Evolutionary conservation across 768 basidiomycete species (phyloP).

Genomic region (Calocera viscosa): DNA sequence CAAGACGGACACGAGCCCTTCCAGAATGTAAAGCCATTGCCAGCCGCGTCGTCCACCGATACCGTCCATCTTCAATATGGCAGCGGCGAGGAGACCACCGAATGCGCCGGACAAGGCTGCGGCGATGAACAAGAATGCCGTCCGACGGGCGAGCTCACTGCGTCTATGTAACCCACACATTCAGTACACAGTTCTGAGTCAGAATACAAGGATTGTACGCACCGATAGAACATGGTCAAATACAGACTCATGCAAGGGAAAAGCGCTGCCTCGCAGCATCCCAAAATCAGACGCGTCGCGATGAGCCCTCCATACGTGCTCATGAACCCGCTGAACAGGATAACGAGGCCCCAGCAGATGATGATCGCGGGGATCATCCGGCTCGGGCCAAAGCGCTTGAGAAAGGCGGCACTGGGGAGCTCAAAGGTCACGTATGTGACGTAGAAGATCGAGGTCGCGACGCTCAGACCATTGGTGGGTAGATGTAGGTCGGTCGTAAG

Average conservation of each 20-base stretch:
- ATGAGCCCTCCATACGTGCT: slow-evolving; percentile 11
- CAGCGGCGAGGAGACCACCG: background rate
- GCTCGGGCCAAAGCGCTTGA: slow-evolving; percentile 10
- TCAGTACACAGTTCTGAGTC: background rate
- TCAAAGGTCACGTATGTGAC: slow-evolving; percentile 15
- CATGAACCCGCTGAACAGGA: slow-evolving; percentile 15
- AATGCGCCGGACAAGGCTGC: slow-evolving; percentile 15
- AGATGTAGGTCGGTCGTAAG: slow-evolving; percentile 10
- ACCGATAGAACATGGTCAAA: slow-evolving; percentile 9
- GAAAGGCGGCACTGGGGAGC: slow-evolving; percentile 7
- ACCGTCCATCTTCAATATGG: slow-evolving; percentile 13
- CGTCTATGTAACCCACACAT: background rate
- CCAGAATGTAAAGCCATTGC: slow-evolving; percentile 5
- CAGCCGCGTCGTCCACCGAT: background rate
- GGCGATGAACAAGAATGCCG: slow-evolving; percentile 17
- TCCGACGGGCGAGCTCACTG: slow-evolving; percentile 11
- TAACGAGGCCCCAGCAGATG: slow-evolving; percentile 10
- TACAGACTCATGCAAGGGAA: slow-evolving; percentile 13
- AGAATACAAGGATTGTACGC: background rate
- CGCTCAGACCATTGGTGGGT: slow-evolving; percentile 9
- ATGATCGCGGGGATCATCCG: slow-evolving; percentile 12
- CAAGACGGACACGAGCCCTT: slow-evolving; percentile 11
- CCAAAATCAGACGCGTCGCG: slow-evolving; percentile 10
- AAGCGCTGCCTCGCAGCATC: slow-evolving; percentile 12
- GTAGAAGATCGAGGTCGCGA: slow-evolving; percentile 14